Conservation (phyloP, 441 rosid genomes). For the Erodium moschatum region DNA sequence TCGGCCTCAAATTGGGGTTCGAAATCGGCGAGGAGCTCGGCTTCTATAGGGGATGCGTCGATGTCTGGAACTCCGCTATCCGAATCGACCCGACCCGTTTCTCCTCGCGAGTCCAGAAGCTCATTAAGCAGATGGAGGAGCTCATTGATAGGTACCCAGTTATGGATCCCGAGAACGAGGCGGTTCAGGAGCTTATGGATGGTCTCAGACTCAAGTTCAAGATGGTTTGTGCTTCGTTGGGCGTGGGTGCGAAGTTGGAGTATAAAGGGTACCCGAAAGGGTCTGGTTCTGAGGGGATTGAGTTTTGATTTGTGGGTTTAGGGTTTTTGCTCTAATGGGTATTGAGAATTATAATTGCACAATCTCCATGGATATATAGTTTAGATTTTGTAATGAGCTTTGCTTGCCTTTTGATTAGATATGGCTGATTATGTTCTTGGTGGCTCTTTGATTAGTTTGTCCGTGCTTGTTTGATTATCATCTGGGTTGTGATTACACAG, state of each 20-base stretch:
- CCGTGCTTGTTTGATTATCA: no score
- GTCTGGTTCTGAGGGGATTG: constrained; percentile 31
- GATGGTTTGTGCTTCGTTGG: constrained; percentile 45
- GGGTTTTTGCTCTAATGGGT: neutral
- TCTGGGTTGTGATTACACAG: no score
- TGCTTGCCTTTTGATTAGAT: neutral
- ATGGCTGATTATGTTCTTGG: neutral
- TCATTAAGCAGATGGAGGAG: constrained; percentile 46
- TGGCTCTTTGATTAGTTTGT: neutral
- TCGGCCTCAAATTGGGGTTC: constrained; percentile 65
- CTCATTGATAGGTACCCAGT: constrained; percentile 53
- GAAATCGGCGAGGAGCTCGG: constrained; percentile 75
- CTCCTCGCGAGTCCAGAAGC: constrained; percentile 49
- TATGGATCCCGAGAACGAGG: constrained; percentile 58
- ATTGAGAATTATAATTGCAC: no score
- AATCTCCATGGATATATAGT: neutral
- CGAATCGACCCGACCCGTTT: constrained; percentile 37
- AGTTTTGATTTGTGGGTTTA: constrained; percentile 35
- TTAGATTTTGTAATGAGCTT: neutral
- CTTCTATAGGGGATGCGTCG: constrained; percentile 69
- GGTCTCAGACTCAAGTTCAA: constrained; percentile 57
- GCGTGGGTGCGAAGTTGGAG: constrained; percentile 49
- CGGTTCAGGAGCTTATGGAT: constrained; percentile 48
- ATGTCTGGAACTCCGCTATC: constrained; percentile 53
- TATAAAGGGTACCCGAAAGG: constrained; percentile 50